Evolutionary conservation across 176 grass and related monocot genomes (phyloP).

Genomic region (Musa troglodytarum): DNA sequence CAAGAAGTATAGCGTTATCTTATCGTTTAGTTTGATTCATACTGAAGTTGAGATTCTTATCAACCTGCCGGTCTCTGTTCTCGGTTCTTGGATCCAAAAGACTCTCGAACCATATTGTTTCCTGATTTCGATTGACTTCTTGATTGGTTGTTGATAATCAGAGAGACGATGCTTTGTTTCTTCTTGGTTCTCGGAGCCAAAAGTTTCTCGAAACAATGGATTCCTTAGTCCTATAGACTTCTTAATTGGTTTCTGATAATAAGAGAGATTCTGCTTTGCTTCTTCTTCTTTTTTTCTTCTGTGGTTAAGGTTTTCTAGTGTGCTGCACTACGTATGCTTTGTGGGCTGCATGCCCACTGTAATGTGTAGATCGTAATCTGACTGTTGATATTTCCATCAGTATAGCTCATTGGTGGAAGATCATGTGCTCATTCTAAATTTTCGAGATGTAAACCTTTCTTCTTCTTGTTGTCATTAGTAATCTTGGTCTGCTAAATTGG

Average conservation of each 20-base stretch:
- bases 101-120: too few relatives aligned
- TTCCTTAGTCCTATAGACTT: too few relatives aligned
- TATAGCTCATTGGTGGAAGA: neutral
- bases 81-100: too few relatives aligned
- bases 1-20: neutral
- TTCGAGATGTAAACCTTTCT: neutral
- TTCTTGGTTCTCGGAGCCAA: too few relatives aligned
- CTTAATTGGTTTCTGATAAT: too few relatives aligned
- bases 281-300: neutral
- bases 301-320: neutral
- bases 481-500: neutral
- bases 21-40: neutral
- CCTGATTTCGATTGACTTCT: too few relatives aligned
- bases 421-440: neutral
- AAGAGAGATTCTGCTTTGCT: too few relatives aligned
- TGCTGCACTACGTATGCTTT: neutral
- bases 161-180: too few relatives aligned
- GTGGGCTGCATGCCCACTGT: neutral
- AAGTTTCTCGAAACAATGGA: too few relatives aligned
- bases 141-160: too few relatives aligned
- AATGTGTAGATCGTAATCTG: neutral
- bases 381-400: neutral
- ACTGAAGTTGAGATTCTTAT: too few relatives aligned
- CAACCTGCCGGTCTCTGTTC: too few relatives aligned
- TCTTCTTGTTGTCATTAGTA: neutral